Conservation (phyloP, 805 yeast species). For the Lipomyces sp. region DNA sequence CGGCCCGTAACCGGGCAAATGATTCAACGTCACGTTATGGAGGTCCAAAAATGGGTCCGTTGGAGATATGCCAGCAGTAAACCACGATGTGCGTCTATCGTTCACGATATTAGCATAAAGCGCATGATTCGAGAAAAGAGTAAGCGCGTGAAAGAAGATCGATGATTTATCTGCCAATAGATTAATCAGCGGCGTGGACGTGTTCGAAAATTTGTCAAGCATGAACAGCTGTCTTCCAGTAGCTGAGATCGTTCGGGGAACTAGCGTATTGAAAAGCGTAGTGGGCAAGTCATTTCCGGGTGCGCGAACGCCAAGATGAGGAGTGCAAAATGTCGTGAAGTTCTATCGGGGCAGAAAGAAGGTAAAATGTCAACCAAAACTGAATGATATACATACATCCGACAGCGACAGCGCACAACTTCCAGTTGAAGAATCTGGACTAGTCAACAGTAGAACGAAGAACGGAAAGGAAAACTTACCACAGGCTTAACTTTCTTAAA, state of each 20-base stretch:
- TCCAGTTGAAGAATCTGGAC: not conserved
- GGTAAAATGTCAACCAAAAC: not conserved
- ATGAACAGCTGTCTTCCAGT: conserved; percentile 75
- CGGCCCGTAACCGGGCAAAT: conserved; percentile 52
- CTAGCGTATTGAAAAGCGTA: conserved; percentile 57
- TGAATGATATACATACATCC: not conserved
- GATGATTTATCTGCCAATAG: conserved; percentile 65
- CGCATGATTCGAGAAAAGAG: conserved; percentile 50
- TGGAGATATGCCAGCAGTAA: conserved; percentile 68
- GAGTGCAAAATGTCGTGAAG: conserved; percentile 62
- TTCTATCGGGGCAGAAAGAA: conserved; percentile 29
- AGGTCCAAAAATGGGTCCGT: conserved; percentile 56
- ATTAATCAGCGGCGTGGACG: conserved; percentile 51
- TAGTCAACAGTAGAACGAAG: conserved; percentile 24
- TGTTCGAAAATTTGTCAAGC: conserved; percentile 41
- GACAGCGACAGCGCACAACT: not conserved
- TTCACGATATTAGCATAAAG: conserved; percentile 75
- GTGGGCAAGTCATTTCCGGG: conserved; percentile 40
- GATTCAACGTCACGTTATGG: conserved; percentile 31
- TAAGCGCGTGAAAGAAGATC: conserved; percentile 55
- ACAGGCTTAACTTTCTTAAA: conserved; percentile 57
- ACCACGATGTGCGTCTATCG: conserved; percentile 79
- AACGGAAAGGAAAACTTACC: conserved; percentile 12
- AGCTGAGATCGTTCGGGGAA: conserved; percentile 62
- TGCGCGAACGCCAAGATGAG: conserved; percentile 63